Base-by-base conservation (phyloP, 257 asterid genomes). In the Eucommia ulmoides region DNA sequence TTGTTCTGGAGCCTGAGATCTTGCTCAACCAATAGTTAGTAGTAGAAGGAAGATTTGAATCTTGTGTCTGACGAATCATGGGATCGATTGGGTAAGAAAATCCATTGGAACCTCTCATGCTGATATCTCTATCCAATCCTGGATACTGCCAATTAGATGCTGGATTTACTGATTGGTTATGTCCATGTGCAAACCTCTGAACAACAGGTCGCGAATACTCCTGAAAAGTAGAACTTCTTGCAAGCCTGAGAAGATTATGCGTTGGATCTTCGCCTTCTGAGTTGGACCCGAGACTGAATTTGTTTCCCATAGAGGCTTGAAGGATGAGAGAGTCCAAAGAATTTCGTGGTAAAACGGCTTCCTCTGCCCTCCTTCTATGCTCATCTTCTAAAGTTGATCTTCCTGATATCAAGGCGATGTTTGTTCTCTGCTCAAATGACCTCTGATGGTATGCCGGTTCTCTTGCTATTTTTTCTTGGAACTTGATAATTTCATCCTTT, bases 311-410 rank as follows among this genome's bases (percentile, higher is more conserved):
- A 52, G 64, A 61, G 49, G 77, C 73, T 65, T 84, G 94, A 68
- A 73, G 59, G 61, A 69, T 49, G 23, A 71, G 24, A 54, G 94
- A 82, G 49, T 78, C 93, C 9, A 91, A 76, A 58, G 94, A 80
- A 67, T 72, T 78, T 69, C 83, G 96, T 51, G 94, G 82, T 57
- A 94, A 84, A 56, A 82, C 58, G 8, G 74, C 76, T 57, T 76
- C 89, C 53, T 70, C 82, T 12, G 68, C 38, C 50, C 63, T 67
- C 55, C 56, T 56, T 61, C 41, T 53, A 52, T 65, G 64, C 54
- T 64, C 65, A 38, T 67, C 67, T 44, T 21, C 57, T 29, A 59
- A 44, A 63, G 25, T 35, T 10, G 14, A 54, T 41, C 53, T 58
- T 58, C 51, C 49, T 52, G 59, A 49, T 22, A 44, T 60, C 42